These are phyloP conservation scores for Tuber umbilicatum DNA, from an alignment of 495 filamentous ascomycete species.

Conservation along the genomic window DNA sequence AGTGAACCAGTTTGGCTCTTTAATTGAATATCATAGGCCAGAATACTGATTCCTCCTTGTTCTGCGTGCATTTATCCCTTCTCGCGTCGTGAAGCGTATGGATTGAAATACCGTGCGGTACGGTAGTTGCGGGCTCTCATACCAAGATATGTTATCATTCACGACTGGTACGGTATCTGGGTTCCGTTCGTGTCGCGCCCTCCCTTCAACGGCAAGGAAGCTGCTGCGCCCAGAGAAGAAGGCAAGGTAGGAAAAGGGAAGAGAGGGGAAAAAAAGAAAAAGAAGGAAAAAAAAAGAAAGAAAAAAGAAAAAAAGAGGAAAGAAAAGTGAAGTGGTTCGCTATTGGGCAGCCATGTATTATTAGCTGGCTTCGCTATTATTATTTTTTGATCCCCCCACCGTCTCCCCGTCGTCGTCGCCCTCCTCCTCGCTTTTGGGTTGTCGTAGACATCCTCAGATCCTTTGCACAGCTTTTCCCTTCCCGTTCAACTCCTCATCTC, in stretches of 20 bases:
- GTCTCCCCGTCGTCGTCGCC: constrained; percentile 16
- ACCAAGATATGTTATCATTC: neutral
- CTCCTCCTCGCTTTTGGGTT: constrained; percentile 17
- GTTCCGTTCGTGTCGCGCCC: constrained; percentile 19
- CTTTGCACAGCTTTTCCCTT: neutral
- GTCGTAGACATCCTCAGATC: constrained; percentile 3
- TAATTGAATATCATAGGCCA: neutral
- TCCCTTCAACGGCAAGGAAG: constrained; percentile 27
- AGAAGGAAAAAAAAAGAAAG: neutral
- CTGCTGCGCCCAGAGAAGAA: constrained; percentile 27
- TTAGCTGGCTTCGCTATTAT: constrained; percentile 19
- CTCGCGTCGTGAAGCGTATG: neutral
- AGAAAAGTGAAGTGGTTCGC: constrained; percentile 4
- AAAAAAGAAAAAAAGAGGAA: neutral
- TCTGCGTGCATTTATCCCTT: neutral
- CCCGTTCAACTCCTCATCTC: constrained; percentile 22
- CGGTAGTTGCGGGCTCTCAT: neutral
- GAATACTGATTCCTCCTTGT: neutral
- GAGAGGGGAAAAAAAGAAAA: neutral
- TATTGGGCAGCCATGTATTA: constrained; percentile 18
- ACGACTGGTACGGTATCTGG: constrained; percentile 5
- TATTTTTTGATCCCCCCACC: constrained; percentile 37
- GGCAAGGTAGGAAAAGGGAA: constrained; percentile 12
- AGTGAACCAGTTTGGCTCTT: neutral
- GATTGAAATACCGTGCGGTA: no score